phyloP scores from a whole-genome alignment of 164 flowering plant species.

The Houttuynia cordata region DNA sequence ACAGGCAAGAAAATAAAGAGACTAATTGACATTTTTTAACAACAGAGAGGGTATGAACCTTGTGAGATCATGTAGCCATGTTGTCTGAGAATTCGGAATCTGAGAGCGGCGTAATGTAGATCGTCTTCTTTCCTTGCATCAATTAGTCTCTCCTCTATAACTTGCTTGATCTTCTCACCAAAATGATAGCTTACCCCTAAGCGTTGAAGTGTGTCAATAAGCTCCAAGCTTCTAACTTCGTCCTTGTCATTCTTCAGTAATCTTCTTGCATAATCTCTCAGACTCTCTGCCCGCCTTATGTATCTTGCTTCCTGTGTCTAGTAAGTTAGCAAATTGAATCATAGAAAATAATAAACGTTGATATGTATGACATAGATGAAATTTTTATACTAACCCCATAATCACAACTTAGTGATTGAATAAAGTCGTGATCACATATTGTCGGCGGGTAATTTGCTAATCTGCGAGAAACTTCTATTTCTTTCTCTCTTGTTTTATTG shows the following conservation, averaged over 20 bases:
- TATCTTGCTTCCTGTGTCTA: background rate
- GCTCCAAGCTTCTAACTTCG: constrained; percentile 4
- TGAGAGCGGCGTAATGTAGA: constrained; percentile 10
- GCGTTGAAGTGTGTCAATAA: constrained; percentile 14
- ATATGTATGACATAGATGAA: background rate
- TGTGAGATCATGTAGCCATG: constrained; percentile 10
- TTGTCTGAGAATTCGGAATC: constrained; percentile 17
- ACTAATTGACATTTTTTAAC: background rate
- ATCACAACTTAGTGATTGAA: background rate
- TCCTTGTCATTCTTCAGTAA: background rate
- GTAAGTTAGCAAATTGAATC: too few species aligned
- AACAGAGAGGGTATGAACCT: constrained; percentile 4
- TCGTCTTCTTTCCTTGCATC: constrained; percentile 5
- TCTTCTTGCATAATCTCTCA: background rate
- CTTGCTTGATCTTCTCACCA: constrained; percentile 8
- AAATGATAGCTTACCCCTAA: constrained; percentile 18
- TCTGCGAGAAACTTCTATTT: background rate
- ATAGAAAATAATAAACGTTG: too few species aligned
- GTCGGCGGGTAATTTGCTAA: background rate
- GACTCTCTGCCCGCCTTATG: background rate
- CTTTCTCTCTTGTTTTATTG: too few species aligned
- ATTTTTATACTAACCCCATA: background rate
- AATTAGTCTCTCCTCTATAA: background rate
- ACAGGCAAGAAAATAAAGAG: too few species aligned
- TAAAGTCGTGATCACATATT: background rate